phyloP scores from a whole-genome alignment of 2,329 filamentous ascomycete species.

The Hymenoscyphus salicellus region DNA sequence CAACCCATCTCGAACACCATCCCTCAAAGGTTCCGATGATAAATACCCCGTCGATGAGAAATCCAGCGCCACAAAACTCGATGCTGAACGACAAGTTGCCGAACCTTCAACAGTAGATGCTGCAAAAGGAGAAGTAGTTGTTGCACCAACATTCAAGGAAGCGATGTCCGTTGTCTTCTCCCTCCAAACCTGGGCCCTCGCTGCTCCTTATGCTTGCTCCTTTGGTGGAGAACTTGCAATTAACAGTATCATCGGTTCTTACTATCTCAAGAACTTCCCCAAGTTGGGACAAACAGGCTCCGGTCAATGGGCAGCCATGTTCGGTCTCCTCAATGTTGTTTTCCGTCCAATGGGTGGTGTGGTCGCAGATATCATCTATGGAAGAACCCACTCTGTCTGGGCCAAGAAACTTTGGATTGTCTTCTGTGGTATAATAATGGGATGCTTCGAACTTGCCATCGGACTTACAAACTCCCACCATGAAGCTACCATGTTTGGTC shows the following conservation, averaged over 20 bases:
- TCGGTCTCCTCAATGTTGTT: conserved; percentile 68
- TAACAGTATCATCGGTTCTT: conserved; percentile 55
- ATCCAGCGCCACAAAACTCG: conserved; percentile 27
- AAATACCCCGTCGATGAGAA: conserved; percentile 5
- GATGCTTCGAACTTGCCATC: conserved; percentile 57
- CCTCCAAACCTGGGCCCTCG: conserved; percentile 52
- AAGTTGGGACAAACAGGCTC: conserved; percentile 51
- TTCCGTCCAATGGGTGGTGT: conserved; percentile 63
- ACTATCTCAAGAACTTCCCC: conserved; percentile 58
- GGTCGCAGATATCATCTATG: conserved; percentile 42
- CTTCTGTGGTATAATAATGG: conserved; percentile 52
- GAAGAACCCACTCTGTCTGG: conserved; percentile 48
- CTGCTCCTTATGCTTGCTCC: conserved; percentile 56
- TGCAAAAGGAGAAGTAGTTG: conserved; percentile 49
- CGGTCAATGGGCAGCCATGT: conserved; percentile 65
- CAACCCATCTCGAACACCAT: conserved; percentile 4
- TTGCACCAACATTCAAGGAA: conserved; percentile 53
- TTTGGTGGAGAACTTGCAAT: conserved; percentile 61
- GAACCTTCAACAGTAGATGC: conserved; percentile 49
- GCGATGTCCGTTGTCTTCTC: conserved; percentile 45
- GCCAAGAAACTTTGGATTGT: conserved; percentile 61
- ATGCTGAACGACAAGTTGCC: conserved; percentile 46
- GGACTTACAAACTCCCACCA: conserved; percentile 60
- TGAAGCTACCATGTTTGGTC: conserved; percentile 66
- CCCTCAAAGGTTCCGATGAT: conserved; percentile 3